Percentiles rank a stretch among this genome's conserved stretches.
Evolutionary conservation across 1,284 basidiomycete genomes (phyloP).

Genomic region (Papiliotrema flavescens): DNA sequence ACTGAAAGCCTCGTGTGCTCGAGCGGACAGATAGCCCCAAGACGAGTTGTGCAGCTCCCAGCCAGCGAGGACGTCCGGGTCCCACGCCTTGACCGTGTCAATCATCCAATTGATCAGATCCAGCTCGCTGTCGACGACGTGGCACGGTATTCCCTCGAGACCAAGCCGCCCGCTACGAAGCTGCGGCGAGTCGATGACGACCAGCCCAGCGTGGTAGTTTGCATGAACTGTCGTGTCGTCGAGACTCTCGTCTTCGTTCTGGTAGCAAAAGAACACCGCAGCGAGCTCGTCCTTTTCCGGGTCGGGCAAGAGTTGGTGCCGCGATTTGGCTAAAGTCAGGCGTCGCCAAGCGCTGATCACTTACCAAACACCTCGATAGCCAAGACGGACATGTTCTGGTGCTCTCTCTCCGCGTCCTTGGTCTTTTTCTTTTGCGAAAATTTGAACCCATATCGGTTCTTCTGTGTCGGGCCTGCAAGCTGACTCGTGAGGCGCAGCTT

Average conservation of each 20-base stretch:
- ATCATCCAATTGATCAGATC: constrained; percentile 77
- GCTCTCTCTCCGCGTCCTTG: constrained; percentile 56
- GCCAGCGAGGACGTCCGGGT: constrained; percentile 87
- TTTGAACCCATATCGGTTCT: constrained; percentile 65
- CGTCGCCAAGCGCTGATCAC: constrained; percentile 17
- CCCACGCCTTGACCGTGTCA: constrained; percentile 70
- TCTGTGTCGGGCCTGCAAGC: constrained; percentile 75
- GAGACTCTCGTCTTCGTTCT: constrained; percentile 56
- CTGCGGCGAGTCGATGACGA: constrained; percentile 54
- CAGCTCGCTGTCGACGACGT: constrained; percentile 67
- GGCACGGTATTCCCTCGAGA: constrained; percentile 52
- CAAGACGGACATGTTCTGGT: constrained; percentile 74
- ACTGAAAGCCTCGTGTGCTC: constrained; percentile 63
- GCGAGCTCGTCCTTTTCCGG: constrained; percentile 67
- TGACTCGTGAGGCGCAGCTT: constrained; percentile 49
- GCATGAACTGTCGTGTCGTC: constrained; percentile 44
- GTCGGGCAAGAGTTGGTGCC: constrained; percentile 64
- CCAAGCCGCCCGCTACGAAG: constrained; percentile 16
- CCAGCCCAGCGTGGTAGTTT: constrained; percentile 57
- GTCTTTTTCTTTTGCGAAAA: constrained; percentile 55
- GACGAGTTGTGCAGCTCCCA: constrained; percentile 87
- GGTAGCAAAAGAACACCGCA: constrained; percentile 67
- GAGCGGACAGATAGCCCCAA: constrained; percentile 84
- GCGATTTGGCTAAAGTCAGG: constrained; percentile 57
- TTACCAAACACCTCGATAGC: constrained; percentile 80